Evolutionary conservation across 768 basidiomycete species (phyloP).

Genomic region (Hemileccinum impolitum): DNA sequence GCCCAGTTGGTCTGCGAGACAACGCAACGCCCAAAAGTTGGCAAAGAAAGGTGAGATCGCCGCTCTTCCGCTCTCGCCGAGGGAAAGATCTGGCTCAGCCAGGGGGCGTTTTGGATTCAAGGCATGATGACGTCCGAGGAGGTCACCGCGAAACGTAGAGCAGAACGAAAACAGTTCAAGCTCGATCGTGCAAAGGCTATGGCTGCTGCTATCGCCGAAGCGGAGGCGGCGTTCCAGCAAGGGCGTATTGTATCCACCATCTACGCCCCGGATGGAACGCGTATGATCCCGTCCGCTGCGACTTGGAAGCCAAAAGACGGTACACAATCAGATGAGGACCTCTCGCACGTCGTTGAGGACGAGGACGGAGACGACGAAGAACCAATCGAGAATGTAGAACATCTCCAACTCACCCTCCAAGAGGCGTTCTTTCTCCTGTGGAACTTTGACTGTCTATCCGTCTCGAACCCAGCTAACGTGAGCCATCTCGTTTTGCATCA

Average conservation of each 20-base stretch:
- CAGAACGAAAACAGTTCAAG: slow-evolving; percentile 91
- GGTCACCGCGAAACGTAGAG: slow-evolving; percentile 80
- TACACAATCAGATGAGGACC: slow-evolving; percentile 14
- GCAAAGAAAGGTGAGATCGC: slow-evolving; percentile 51
- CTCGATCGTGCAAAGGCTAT: slow-evolving; percentile 87
- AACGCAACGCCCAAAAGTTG: slow-evolving; percentile 56
- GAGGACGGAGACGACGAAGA: slow-evolving; percentile 47
- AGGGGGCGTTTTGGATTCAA: not conserved
- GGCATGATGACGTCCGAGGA: slow-evolving; percentile 77
- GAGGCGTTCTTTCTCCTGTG: slow-evolving; percentile 90
- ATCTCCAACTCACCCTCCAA: slow-evolving; percentile 83
- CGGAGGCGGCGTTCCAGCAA: slow-evolving; percentile 72
- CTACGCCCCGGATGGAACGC: slow-evolving; percentile 46
- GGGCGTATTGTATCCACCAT: slow-evolving; percentile 62
- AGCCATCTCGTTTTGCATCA: slow-evolving; percentile 14
- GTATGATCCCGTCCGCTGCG: slow-evolving; percentile 68
- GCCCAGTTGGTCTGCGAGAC: slow-evolving; percentile 86
- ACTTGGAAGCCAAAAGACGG: slow-evolving; percentile 63
- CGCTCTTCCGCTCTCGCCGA: not conserved
- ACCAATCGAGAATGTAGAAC: slow-evolving; percentile 72
- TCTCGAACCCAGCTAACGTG: slow-evolving; percentile 67
- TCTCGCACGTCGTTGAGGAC: slow-evolving; percentile 18
- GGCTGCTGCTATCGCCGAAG: slow-evolving; percentile 75
- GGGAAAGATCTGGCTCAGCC: not conserved
- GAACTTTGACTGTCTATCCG: slow-evolving; percentile 77